These are phyloP conservation scores for Canavalia ensiformis DNA, from an alignment of 306 rosid species.

Conservation along the genomic window DNA sequence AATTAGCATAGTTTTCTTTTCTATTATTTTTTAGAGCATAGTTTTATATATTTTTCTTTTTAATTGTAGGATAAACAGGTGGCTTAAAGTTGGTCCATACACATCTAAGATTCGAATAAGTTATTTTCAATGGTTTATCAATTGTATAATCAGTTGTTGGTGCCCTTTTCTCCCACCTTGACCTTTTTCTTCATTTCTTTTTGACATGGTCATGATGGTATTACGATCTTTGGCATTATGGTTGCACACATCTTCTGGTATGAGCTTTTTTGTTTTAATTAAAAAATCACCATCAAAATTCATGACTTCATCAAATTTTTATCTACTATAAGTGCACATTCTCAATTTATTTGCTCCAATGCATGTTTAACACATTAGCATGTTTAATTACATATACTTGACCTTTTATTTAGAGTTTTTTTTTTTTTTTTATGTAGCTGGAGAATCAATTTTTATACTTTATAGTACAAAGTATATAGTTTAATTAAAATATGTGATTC, in stretches of 20 bases:
- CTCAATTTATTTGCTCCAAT: neutral
- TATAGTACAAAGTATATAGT: too few species aligned
- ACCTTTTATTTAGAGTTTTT: too few species aligned
- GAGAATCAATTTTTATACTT: too few species aligned
- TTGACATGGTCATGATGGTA: conserved; percentile 2
- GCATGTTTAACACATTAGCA: neutral
- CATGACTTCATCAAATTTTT: neutral
- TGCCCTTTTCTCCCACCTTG: neutral
- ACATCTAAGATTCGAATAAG: neutral
- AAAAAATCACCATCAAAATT: neutral
- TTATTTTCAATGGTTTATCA: conserved; percentile 26
- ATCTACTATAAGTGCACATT: neutral
- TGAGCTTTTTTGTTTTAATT: neutral
- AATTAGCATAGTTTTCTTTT: neutral
- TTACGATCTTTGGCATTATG: neutral
- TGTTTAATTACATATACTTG: neutral
- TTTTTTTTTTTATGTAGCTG: too few species aligned
- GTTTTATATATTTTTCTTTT: neutral
- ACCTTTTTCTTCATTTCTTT: neutral
- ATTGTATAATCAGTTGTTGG: neutral
- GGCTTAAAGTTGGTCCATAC: conserved; percentile 10
- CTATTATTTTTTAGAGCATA: neutral
- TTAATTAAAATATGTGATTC: too few species aligned
- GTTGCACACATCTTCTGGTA: too few species aligned
- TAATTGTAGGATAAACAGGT: neutral